These are phyloP conservation scores for Claviceps sp. DNA, from an alignment of 2,329 filamentous ascomycete genomes.

Conservation along the genomic window DNA sequence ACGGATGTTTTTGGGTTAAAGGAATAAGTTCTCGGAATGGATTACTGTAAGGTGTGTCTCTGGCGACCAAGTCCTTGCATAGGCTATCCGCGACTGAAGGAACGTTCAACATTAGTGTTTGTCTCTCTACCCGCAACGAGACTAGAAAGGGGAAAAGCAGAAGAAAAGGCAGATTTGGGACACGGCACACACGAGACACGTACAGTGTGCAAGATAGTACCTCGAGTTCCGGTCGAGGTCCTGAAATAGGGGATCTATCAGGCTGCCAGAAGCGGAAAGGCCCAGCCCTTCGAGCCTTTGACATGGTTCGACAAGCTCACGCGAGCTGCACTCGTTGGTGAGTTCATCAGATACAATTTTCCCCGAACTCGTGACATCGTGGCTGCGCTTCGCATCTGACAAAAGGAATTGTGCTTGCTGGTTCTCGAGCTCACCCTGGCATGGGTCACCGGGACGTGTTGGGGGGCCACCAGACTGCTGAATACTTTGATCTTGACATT, in stretches of 20 bases:
- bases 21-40: slow-evolving; percentile 36
- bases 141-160: neutral
- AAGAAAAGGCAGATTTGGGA: neutral
- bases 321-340: neutral
- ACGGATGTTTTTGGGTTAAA: slow-evolving; percentile 29
- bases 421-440: neutral
- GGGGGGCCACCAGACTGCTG: neutral
- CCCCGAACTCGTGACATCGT: neutral
- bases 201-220: slow-evolving; percentile 38
- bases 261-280: slow-evolving; percentile 9
- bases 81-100: slow-evolving; percentile 30
- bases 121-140: neutral
- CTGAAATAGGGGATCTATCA: slow-evolving; percentile 43
- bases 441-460: neutral
- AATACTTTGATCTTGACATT: neutral
- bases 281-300: neutral
- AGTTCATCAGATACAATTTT: neutral
- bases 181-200: slow-evolving; percentile 10
- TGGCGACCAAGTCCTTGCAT: slow-evolving; percentile 39
- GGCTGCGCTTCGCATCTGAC: neutral
- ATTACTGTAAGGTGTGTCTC: slow-evolving; percentile 31
- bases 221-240: slow-evolving; percentile 33
- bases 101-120: slow-evolving; percentile 11
- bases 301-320: neutral
- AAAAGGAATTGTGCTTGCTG: neutral